These are phyloP conservation scores for Pichia sp. DNA, from an alignment of 1,139 yeast species.

Conservation along the genomic window DNA sequence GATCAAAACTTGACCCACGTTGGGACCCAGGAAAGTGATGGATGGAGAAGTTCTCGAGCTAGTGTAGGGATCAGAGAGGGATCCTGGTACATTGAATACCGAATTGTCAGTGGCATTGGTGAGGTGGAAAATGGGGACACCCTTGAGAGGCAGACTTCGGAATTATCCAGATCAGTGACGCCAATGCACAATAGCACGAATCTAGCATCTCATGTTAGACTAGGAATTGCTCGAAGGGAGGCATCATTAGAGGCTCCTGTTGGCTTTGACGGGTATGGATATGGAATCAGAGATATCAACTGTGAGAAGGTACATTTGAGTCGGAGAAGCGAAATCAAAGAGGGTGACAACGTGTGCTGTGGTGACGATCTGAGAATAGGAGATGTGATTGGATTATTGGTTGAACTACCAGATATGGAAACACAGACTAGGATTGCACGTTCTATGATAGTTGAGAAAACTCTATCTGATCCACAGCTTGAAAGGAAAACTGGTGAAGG, in stretches of 20 bases:
- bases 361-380: constrained; percentile 54
- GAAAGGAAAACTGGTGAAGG: not conserved
- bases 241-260: constrained; percentile 93
- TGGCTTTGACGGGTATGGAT: constrained; percentile 92
- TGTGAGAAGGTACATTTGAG: constrained; percentile 78
- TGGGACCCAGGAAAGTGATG: constrained; percentile 46
- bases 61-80: constrained; percentile 81
- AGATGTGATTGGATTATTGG: constrained; percentile 75
- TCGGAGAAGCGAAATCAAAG: constrained; percentile 44
- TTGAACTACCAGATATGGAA: constrained; percentile 58
- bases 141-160: not conserved
- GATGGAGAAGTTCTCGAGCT: constrained; percentile 79
- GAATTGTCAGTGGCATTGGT: constrained; percentile 42
- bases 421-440: constrained; percentile 40
- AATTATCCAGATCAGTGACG: constrained; percentile 12
- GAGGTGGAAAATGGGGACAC: constrained; percentile 37
- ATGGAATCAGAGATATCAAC: constrained; percentile 78
- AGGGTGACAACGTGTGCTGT: constrained; percentile 28
- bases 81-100: constrained; percentile 70
- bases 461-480: constrained; percentile 27
- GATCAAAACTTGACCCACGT: constrained; percentile 42
- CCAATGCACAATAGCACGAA: constrained; percentile 4
- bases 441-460: constrained; percentile 31
- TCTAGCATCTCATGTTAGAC: constrained; percentile 47
- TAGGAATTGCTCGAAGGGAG: constrained; percentile 81